phyloP scores from a whole-genome alignment of 768 basidiomycete genomes.

The Lactarius sanguifluus region DNA sequence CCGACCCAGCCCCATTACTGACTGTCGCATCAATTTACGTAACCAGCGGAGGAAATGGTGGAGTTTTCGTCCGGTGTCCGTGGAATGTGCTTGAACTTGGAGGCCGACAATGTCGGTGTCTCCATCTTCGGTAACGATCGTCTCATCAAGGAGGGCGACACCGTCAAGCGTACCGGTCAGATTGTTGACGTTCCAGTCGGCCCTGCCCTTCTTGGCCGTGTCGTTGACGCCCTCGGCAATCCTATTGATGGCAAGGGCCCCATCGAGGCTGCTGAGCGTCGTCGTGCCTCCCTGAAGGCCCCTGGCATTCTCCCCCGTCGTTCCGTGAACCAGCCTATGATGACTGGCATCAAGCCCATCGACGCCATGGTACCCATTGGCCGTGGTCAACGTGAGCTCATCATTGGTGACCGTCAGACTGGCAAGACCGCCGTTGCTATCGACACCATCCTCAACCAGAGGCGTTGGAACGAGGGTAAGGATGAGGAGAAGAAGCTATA shows the following conservation, averaged over 20 bases:
- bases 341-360: slow-evolving; percentile 99
- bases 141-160: slow-evolving; percentile 99
- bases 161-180: slow-evolving; percentile 99
- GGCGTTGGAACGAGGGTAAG: slow-evolving; percentile 97
- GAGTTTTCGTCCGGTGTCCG: slow-evolving; percentile 99
- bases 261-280: slow-evolving; percentile 89
- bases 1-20: slow-evolving; percentile 27
- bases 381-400: slow-evolving; percentile 99
- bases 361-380: slow-evolving; percentile 99
- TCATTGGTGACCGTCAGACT: slow-evolving; percentile 99
- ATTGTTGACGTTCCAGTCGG: slow-evolving; percentile 99
- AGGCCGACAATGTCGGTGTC: slow-evolving; percentile 99
- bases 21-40: slow-evolving; percentile 31
- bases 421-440: slow-evolving; percentile 99
- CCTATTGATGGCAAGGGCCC: slow-evolving; percentile 99
- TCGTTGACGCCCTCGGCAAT: slow-evolving; percentile 99
- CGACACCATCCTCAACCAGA: slow-evolving; percentile 99
- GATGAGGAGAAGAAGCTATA: slow-evolving; percentile 98
- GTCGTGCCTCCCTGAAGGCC: slow-evolving; percentile 97
- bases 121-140: slow-evolving; percentile 99
- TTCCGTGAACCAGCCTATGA: slow-evolving; percentile 99
- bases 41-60: slow-evolving; percentile 98
- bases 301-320: slow-evolving; percentile 99
- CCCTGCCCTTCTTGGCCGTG: slow-evolving; percentile 94
- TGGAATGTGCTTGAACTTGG: slow-evolving; percentile 99